These are phyloP conservation scores for Magnusiomyces paraingens DNA, from an alignment of 1,139 yeast genomes.

Conservation along the genomic window DNA sequence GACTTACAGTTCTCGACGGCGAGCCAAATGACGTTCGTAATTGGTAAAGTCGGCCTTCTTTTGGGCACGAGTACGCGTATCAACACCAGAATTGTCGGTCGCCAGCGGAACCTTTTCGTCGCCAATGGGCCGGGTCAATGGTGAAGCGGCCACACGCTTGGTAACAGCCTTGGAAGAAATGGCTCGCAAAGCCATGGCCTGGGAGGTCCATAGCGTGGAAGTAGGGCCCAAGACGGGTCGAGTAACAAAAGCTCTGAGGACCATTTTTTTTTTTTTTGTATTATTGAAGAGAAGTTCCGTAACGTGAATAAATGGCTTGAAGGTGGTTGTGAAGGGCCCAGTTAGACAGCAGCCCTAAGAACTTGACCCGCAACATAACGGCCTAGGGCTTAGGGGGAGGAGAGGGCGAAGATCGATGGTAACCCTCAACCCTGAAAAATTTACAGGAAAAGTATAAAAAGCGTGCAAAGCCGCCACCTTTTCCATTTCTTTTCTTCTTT, in stretches of 20 bases:
- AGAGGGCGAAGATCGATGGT: neutral
- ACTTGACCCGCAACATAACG: too few species aligned
- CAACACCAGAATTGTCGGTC: conserved; percentile 34
- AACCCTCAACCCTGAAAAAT: neutral
- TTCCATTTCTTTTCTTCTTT: neutral
- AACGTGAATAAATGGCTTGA: neutral
- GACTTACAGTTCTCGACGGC: conserved; percentile 27
- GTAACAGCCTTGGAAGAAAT: too few species aligned
- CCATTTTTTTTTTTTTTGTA: neutral
- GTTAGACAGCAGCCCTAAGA: neutral
- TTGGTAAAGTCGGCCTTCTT: conserved; percentile 42
- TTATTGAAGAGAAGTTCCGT: neutral
- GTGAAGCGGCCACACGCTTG: conserved; percentile 16
- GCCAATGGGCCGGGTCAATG: conserved; percentile 44
- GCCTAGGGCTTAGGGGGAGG: too few species aligned
- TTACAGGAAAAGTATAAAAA: neutral
- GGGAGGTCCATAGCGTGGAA: neutral
- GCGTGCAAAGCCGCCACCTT: neutral
- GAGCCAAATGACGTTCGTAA: conserved; percentile 36
- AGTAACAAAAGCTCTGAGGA: neutral
- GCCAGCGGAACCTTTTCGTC: conserved; percentile 34
- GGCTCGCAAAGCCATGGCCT: too few species aligned
- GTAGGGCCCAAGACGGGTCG: neutral
- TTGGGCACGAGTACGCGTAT: conserved; percentile 34
- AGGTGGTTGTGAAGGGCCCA: neutral